Evolutionary conservation across 1,139 yeast genomes (phyloP).

Genomic region (Nakaseomyces delphensis): DNA sequence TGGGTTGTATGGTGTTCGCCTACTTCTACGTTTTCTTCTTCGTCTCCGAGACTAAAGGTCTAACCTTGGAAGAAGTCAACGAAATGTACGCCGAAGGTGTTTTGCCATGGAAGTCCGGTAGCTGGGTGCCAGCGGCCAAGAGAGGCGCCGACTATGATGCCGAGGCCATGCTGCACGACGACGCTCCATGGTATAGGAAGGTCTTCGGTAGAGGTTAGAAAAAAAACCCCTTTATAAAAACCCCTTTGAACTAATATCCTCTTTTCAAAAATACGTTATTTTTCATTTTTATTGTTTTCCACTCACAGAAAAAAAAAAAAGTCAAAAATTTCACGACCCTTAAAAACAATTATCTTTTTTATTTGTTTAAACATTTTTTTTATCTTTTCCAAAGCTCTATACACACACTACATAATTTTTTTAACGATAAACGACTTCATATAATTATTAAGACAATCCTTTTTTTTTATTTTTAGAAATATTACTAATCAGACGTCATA

Average conservation of each 20-base stretch:
- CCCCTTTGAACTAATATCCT: background rate
- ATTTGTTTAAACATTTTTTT: background rate
- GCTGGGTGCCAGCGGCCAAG: constrained; percentile 26
- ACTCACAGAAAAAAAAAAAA: too few relatives aligned
- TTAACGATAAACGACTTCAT: background rate
- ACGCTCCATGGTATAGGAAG: constrained; percentile 22
- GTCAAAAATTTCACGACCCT: background rate
- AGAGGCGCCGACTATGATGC: constrained; percentile 26
- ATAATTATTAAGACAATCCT: too few relatives aligned
- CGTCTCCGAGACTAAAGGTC: constrained; percentile 64
- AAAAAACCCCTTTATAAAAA: too few relatives aligned
- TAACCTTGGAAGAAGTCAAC: constrained; percentile 63
- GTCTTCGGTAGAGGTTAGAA: constrained; percentile 13
- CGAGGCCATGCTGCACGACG: constrained; percentile 16
- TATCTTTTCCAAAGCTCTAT: constrained; percentile 1
- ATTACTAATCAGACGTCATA: too few relatives aligned
- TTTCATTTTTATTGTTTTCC: background rate
- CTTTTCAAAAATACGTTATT: background rate
- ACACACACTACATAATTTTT: background rate
- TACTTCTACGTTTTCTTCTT: constrained; percentile 54
- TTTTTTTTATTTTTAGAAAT: background rate
- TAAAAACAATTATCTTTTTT: background rate
- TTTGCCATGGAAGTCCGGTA: constrained; percentile 40
- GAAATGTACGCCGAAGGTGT: constrained; percentile 41
- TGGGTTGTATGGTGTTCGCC: constrained; percentile 57